These are phyloP conservation scores for Penicillium herquei DNA, from an alignment of 495 filamentous ascomycete species.

Conservation along the genomic window DNA sequence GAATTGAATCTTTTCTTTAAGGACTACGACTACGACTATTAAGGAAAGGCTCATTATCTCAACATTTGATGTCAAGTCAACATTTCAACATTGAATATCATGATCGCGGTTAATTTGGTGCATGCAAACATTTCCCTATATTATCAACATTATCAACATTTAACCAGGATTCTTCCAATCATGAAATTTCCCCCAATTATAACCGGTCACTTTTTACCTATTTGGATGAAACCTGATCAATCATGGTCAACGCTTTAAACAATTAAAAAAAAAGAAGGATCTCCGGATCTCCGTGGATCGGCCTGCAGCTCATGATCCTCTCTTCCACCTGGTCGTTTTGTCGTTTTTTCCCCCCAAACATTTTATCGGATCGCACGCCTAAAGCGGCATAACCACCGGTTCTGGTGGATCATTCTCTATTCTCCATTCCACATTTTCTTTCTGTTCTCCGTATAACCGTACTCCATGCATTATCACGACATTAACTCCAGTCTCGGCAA, in stretches of 20 bases:
- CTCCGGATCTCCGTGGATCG: conserved; percentile 21
- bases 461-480: too few relatives aligned
- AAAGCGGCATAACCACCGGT: neutral
- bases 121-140: neutral
- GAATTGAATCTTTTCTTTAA: too few relatives aligned
- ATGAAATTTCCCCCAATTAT: neutral
- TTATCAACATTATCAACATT: neutral
- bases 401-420: neutral
- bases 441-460: too few relatives aligned
- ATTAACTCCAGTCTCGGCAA: neutral
- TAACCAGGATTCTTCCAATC: neutral
- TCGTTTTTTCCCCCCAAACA: neutral
- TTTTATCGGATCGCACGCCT: neutral
- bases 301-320: conserved; percentile 14
- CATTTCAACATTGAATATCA: too few relatives aligned
- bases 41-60: too few relatives aligned
- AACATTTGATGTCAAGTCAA: too few relatives aligned
- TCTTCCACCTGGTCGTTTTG: neutral
- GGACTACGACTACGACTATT: too few relatives aligned
- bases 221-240: conserved; percentile 2
- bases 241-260: neutral
- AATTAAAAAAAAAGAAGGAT: conserved; percentile 5
- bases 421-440: neutral
- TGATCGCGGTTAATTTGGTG: neutral
- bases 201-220: conserved; percentile 6